These are phyloP conservation scores for Yamadazyma laniorum DNA, from an alignment of 805 yeast species.

Conservation along the genomic window DNA sequence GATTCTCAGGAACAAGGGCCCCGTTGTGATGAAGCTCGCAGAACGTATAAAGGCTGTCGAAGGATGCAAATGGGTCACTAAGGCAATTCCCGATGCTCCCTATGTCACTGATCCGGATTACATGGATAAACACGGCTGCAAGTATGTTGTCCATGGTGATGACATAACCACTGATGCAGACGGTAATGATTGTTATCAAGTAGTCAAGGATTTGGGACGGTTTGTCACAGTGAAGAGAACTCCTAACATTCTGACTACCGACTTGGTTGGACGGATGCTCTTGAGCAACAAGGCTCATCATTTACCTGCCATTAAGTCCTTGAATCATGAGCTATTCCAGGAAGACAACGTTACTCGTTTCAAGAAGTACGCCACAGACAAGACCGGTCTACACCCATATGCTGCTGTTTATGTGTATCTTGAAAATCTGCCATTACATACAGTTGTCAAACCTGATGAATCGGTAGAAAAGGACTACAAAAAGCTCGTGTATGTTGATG, in stretches of 20 bases:
- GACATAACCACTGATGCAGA: constrained; percentile 95
- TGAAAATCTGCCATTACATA: constrained; percentile 18
- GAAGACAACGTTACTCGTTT: constrained; percentile 43
- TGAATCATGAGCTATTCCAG: constrained; percentile 27
- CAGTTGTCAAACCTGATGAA: constrained; percentile 35
- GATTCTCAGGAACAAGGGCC: constrained; percentile 80
- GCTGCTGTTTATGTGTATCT: constrained; percentile 52
- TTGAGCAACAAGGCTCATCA: constrained; percentile 60
- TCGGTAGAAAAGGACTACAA: constrained; percentile 15
- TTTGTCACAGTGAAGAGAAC: constrained; percentile 92
- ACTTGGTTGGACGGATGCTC: constrained; percentile 86
- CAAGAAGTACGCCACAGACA: constrained; percentile 57
- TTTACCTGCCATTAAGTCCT: constrained; percentile 20
- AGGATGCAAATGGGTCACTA: constrained; percentile 86
- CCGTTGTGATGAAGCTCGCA: constrained; percentile 81
- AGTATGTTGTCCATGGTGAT: constrained; percentile 97
- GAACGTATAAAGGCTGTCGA: constrained; percentile 85
- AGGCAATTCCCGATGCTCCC: constrained; percentile 76
- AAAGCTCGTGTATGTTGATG: constrained; percentile 61
- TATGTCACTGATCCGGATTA: constrained; percentile 86
- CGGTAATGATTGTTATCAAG: constrained; percentile 90
- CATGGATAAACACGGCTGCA: constrained; percentile 71
- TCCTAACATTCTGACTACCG: constrained; percentile 92
- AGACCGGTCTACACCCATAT: constrained; percentile 57
- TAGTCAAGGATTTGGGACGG: constrained; percentile 78